Base-by-base conservation (phyloP, 257 asterid species). In the Primulina huaijiensis region DNA sequence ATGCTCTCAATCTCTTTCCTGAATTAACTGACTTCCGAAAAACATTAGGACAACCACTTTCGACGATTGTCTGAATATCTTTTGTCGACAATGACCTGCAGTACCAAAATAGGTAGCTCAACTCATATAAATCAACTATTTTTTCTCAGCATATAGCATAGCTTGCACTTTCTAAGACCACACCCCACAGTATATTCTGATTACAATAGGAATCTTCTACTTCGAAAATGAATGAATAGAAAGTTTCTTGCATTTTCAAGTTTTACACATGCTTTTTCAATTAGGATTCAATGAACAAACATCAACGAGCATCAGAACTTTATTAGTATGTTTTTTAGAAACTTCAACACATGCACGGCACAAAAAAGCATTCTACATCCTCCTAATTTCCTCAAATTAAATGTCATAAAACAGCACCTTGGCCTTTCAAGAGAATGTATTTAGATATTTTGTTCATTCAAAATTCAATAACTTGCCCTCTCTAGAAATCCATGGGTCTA, bases 21-120 rank as follows among this genome's bases (percentile, higher is more conserved):
- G 99, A 91, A 79, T 94, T 91, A 68, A 94, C 97, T 6, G 85
- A 81, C 85, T 94, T 94, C 70, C 99, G 82, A 20, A 72, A 62
- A 57, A 89, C 82, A 82, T 75, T 85, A 35, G 97, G 99, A 52
- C 99, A 94, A 6, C 97, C 95, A 76, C 84, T 85, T 64, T 78
- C 93, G 2, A 91, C 97, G 75, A 91, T 72, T 17, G 82, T 72
- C 80, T 84, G 89, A 56, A 94, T 86, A 53, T 91, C 97, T 73
- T 75, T 81, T 37, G 65, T 60, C 60, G 93, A 81, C 83, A 94
- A 63, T 57, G 87, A 89, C 78, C 97, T 94, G 84, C 69, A 82
- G 78, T 31, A 69, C 74, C 64, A 34, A 73, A 64, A 60, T 14
- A 19, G 53, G 37, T 5, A 69, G 68, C 35, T 55, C 62, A 23